Evolutionary conservation across 2,329 filamentous ascomycete genomes (phyloP).

Genomic region (Talaromyces amestolkiae): DNA sequence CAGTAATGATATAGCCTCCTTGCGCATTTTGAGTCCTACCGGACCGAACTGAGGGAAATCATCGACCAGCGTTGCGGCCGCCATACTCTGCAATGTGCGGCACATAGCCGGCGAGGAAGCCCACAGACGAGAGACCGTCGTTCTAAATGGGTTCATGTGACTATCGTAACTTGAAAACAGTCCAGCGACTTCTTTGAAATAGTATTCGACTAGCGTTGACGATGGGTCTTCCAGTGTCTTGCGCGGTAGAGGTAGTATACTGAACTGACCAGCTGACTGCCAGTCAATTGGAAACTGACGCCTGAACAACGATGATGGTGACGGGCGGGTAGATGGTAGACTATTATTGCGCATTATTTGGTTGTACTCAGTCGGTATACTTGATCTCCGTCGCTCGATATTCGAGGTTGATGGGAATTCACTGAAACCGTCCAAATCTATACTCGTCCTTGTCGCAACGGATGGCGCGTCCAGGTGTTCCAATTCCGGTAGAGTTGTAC

Average conservation of each 20-base stretch:
- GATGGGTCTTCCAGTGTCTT: slow-evolving; percentile 48
- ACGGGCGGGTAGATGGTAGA: slow-evolving; percentile 20
- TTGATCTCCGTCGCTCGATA: slow-evolving; percentile 1
- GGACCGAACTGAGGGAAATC: slow-evolving; percentile 55
- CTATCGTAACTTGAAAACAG: slow-evolving; percentile 66
- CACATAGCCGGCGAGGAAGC: slow-evolving; percentile 58
- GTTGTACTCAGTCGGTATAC: not conserved
- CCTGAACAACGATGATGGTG: slow-evolving; percentile 34
- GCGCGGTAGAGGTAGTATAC: slow-evolving; percentile 36
- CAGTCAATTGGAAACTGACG: slow-evolving; percentile 30
- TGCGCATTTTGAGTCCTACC: slow-evolving; percentile 52
- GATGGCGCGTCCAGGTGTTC: slow-evolving; percentile 32
- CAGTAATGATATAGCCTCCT: slow-evolving; percentile 53
- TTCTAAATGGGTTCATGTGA: slow-evolving; percentile 59
- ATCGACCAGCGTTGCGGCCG: slow-evolving; percentile 59
- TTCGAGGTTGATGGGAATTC: not conserved
- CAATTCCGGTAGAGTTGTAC: slow-evolving; percentile 33
- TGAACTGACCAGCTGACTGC: slow-evolving; percentile 11
- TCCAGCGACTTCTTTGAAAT: slow-evolving; percentile 61
- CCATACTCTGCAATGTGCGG: slow-evolving; percentile 64
- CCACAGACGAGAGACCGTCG: slow-evolving; percentile 58
- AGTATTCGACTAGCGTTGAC: slow-evolving; percentile 60
- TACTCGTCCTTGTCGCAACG: slow-evolving; percentile 18
- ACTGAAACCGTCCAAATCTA: slow-evolving; percentile 5
- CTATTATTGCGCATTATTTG: not conserved